Evolutionary conservation across 176 grass and related monocot species (phyloP).

Genomic region (Eremochloa ophiuroides): DNA sequence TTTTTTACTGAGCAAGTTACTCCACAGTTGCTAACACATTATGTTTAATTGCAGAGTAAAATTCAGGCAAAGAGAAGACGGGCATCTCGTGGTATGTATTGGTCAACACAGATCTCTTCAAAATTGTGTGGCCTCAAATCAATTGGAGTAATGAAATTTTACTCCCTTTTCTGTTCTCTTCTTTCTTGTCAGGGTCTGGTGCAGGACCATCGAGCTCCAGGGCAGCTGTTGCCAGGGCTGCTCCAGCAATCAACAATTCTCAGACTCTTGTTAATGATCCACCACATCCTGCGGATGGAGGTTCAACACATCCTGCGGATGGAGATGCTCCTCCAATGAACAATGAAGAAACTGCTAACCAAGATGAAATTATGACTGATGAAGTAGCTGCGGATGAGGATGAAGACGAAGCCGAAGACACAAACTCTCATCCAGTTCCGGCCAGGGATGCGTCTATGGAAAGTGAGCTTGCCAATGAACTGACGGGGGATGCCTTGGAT

Average conservation of each 20-base stretch:
- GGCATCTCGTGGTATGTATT: constrained; percentile 28
- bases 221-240: constrained; percentile 23
- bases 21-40: constrained; percentile 25
- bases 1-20: constrained; percentile 4
- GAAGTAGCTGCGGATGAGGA: background rate
- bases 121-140: background rate
- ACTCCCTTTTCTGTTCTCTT: background rate
- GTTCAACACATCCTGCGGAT: constrained; percentile 10
- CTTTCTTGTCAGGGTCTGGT: background rate
- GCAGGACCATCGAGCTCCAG: constrained; percentile 26
- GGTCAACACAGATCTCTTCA: background rate
- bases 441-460: constrained; percentile 62
- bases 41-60: constrained; percentile 36
- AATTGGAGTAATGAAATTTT: background rate
- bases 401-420: background rate
- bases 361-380: constrained; percentile 1
- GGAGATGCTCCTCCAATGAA: background rate
- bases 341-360: background rate
- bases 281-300: constrained; percentile 18
- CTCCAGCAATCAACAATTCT: constrained; percentile 11
- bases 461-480: constrained; percentile 62
- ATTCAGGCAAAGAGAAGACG: constrained; percentile 53
- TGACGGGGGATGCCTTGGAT: constrained; percentile 65
- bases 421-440: background rate
- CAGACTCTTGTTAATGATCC: constrained; percentile 8